Base-by-base conservation (phyloP, 2,329 filamentous ascomycete species). In the Penicillium sp. region DNA sequence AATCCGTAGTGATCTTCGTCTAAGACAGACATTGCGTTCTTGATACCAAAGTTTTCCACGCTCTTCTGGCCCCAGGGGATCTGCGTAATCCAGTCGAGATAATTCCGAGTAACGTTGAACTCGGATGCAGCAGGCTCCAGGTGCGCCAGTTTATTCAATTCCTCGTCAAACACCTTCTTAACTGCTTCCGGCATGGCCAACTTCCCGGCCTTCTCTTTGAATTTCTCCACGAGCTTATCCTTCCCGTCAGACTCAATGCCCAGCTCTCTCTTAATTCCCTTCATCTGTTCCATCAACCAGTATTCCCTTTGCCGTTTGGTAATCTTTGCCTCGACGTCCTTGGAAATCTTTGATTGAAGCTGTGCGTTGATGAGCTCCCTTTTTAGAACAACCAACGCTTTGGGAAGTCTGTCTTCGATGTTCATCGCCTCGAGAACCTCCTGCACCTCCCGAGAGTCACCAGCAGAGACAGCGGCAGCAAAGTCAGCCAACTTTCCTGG, bases 211-310 rank as follows among this genome's bases (percentile, higher is more conserved):
- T 96, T 97, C 68, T 97, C 92, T 75, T 91, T 94, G 79, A 99
- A 99, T 71, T 90, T 96, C 72, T 97, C 94, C 1, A 99, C 90
- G 12, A 99, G 81, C 77, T 97, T 97, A 68, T 99, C 94, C 75
- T 97, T 99, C 62, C 95, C 94, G 68, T 99, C 94, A 5, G 91
- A 96, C 71, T 99, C 95, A 53, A 99, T 90, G 21, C 95, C 94
- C 49, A 99, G 84, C 74, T 99, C 94, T 58, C 94, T 84, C 58
- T 91, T 88, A 68, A 99, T 99, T 24, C 92, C 94, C 79, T 97
- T 97, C 92, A 99, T 96, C 73, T 99, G 95, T 75, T 99, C 94
- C 91, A 96, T 95, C 47, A 99, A 79, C 90, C 91, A 97, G 77
- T 97, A 99, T 70, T 99, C 94, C 52, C 94, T 86, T 72, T 99